These are phyloP conservation scores for Prunus armeniaca DNA, from an alignment of 306 rosid species.

Conservation along the genomic window DNA sequence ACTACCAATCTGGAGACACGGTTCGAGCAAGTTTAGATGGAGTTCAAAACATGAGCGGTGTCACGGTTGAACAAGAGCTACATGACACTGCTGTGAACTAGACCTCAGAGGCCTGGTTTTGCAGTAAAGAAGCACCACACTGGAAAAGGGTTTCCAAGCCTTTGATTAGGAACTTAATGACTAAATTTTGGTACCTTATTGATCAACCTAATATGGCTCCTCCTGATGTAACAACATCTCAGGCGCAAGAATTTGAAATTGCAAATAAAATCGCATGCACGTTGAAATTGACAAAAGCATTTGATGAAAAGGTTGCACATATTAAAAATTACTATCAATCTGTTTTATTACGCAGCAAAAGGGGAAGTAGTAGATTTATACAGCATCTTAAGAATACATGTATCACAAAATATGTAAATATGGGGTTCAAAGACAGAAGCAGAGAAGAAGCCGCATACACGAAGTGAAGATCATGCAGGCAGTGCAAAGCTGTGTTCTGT, in stretches of 20 bases:
- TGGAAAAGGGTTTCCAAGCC: background rate
- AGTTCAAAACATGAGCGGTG: background rate
- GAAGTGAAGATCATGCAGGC: conserved; percentile 34
- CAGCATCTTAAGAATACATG: conserved; percentile 5
- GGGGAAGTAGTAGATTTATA: background rate
- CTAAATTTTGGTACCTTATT: background rate
- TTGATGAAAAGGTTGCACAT: background rate
- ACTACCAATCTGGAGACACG: background rate
- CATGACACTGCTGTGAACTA: background rate
- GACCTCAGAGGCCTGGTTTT: background rate
- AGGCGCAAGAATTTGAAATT: background rate
- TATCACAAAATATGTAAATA: conserved; percentile 1
- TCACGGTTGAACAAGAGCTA: background rate
- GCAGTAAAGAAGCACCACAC: background rate
- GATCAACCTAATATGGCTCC: background rate
- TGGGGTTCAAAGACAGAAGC: conserved; percentile 9
- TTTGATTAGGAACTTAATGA: background rate
- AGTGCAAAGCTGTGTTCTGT: conserved; percentile 78
- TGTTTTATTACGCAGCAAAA: background rate
- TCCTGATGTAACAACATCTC: background rate
- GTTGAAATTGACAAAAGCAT: background rate
- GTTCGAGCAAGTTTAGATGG: background rate
- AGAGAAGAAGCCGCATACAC: conserved; percentile 13
- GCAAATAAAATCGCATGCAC: background rate
- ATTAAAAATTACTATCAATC: background rate